Evolutionary conservation across 2,329 filamentous ascomycete species (phyloP), one percentile per base, ranked within the genome.

Genomic region (Spiromastix sp.): DNA sequence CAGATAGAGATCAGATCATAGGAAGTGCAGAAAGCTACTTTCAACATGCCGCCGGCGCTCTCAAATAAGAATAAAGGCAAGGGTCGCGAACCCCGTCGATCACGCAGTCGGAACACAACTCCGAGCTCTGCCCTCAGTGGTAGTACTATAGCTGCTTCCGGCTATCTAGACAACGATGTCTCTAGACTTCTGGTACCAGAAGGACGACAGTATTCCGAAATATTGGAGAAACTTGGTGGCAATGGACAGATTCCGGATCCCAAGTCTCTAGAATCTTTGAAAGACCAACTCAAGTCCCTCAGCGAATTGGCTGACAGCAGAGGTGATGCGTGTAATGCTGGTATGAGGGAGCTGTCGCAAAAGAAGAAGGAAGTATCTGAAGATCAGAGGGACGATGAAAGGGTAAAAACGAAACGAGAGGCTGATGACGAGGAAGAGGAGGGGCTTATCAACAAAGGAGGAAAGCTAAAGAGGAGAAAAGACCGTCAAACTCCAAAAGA

Each of bases 401-500:
- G 71, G 29, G 42, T 57, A 22, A 60, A 56, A 39, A 51, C 64
- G 50, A 67, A 65, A 49, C 52, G 59, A 32, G 61, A 66, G 45
- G 55, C 53, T 3, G 57, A 68, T 34, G 61, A 65, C 30, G 58
- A 63, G 20, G 59, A 64, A 30, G 60, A 68, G 39, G 48, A 59
- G 32, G 48, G 50, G 28, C 54, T 68, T 58, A 59, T 57, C 18
- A 51, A 74, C 49, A 72, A 74, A 52, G 62, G 60, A 26, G 62
- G 67, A 16, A 86, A 87, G 56, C 71, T 81, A 45, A 86, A 84
- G 68, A 86, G 84, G 65, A 78, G 82, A 55, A 86, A 85, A 61
- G 82, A 80, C 16, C 66, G 73, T 5, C 76, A 79, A 39, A 67
- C 58, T 36, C 61, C 72, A 20, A 74, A 71, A 40, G 76, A 82